Conservation (phyloP, 305 asterid species). For the Caryopteris hybrid region DNA sequence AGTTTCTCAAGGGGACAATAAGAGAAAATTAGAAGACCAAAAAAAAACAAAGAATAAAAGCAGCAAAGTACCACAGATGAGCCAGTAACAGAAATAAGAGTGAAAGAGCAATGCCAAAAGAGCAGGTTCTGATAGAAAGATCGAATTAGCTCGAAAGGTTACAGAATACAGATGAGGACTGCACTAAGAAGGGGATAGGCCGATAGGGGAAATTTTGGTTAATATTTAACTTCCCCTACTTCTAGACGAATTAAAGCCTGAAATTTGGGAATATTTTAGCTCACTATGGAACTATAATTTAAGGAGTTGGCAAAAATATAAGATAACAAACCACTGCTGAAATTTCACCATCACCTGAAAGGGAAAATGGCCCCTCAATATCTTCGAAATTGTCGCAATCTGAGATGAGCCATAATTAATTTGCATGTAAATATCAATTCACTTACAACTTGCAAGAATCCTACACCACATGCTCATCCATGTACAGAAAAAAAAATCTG, state of each 20-base stretch:
- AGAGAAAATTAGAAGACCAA: neutral
- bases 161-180: neutral
- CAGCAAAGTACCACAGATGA: neutral
- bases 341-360: conserved; percentile 31
- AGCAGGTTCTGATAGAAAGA: neutral
- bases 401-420: conserved; percentile 16
- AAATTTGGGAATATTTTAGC: neutral
- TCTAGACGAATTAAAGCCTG: neutral
- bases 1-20: neutral
- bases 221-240: conserved; percentile 1
- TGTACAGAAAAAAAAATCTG: conserved; percentile 18
- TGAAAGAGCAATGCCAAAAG: neutral
- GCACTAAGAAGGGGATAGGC: neutral
- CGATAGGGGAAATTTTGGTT: neutral
- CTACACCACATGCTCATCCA: conserved; percentile 32
- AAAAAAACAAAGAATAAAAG: neutral
- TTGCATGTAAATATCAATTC: conserved; percentile 19
- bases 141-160: neutral
- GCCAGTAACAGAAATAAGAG: neutral
- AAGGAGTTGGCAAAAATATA: conserved; percentile 11
- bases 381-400: conserved; percentile 22
- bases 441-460: conserved; percentile 24
- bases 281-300: conserved; percentile 1
- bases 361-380: conserved; percentile 22
- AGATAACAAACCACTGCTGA: conserved; percentile 10